These are phyloP conservation scores for Apiosordaria backusii DNA, from an alignment of 495 filamentous ascomycete genomes.

Conservation along the genomic window DNA sequence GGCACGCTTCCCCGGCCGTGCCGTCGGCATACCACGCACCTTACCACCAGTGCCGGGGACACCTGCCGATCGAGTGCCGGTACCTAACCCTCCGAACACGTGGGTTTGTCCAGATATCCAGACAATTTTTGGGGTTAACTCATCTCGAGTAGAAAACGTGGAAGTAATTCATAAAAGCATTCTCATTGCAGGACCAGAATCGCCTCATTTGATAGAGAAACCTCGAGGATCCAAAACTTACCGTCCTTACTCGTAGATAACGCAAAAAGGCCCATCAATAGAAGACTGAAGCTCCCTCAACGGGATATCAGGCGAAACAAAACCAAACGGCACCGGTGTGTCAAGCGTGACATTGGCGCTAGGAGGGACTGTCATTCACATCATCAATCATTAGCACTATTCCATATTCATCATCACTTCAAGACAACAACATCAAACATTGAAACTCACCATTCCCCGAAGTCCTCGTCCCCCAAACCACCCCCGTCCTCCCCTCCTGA, in stretches of 20 bases:
- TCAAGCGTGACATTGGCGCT: constrained; percentile 17
- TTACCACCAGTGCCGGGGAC: neutral
- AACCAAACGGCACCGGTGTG: constrained; percentile 13
- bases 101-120: neutral
- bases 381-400: constrained; percentile 39
- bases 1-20: neutral
- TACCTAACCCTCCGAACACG: neutral
- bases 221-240: neutral
- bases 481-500: constrained; percentile 10
- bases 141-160: neutral
- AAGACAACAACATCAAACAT: neutral
- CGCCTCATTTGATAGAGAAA: no score
- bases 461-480: constrained; percentile 15
- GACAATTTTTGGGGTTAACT: neutral
- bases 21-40: neutral
- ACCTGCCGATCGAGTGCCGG: neutral
- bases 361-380: constrained; percentile 41
- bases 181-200: no score
- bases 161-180: no score
- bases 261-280: constrained; percentile 15
- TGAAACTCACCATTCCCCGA: constrained; percentile 14
- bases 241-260: constrained; percentile 15
- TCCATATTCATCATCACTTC: constrained; percentile 19
- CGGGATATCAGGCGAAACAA: neutral
- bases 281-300: constrained; percentile 14